Evolutionary conservation across 2,329 filamentous ascomycete species (phyloP).

Genomic region (Coniochaeta prunicola): DNA sequence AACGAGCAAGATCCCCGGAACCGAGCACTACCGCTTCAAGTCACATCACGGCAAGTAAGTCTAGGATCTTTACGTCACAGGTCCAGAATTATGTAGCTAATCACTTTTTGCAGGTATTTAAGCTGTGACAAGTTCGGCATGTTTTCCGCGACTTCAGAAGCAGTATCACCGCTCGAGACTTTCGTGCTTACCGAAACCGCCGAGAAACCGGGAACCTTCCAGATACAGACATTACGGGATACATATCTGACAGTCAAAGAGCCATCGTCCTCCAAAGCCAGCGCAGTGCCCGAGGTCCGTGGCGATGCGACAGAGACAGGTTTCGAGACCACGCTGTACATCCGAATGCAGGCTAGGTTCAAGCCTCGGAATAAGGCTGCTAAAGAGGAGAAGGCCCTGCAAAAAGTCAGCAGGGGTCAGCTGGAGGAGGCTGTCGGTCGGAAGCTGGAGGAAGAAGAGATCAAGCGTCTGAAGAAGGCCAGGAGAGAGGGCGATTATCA

Average conservation of each 20-base stretch:
- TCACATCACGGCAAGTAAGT: constrained; percentile 76
- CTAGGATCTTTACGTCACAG: background rate
- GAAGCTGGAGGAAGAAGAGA: constrained; percentile 75
- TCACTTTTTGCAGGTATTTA: constrained; percentile 56
- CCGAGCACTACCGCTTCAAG: constrained; percentile 78
- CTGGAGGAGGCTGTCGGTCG: constrained; percentile 75
- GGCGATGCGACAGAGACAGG: constrained; percentile 64
- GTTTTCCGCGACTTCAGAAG: constrained; percentile 69
- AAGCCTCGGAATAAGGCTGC: constrained; percentile 74
- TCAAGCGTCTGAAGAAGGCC: constrained; percentile 74
- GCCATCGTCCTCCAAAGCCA: constrained; percentile 38
- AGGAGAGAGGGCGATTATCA: constrained; percentile 84
- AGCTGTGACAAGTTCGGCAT: constrained; percentile 78
- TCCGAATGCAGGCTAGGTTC: constrained; percentile 93
- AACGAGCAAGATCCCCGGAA: constrained; percentile 74
- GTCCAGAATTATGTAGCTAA: background rate
- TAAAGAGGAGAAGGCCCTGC: constrained; percentile 75
- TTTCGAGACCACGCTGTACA: constrained; percentile 65
- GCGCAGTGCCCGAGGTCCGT: constrained; percentile 55
- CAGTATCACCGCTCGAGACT: constrained; percentile 76
- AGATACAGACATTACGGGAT: constrained; percentile 65
- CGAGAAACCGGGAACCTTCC: constrained; percentile 64
- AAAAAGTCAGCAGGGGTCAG: constrained; percentile 82
- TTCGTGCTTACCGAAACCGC: constrained; percentile 61
- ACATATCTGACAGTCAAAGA: constrained; percentile 62